Evolutionary conservation across 441 rosid species (phyloP).

Genomic region (Hypseocharis bilobata): DNA sequence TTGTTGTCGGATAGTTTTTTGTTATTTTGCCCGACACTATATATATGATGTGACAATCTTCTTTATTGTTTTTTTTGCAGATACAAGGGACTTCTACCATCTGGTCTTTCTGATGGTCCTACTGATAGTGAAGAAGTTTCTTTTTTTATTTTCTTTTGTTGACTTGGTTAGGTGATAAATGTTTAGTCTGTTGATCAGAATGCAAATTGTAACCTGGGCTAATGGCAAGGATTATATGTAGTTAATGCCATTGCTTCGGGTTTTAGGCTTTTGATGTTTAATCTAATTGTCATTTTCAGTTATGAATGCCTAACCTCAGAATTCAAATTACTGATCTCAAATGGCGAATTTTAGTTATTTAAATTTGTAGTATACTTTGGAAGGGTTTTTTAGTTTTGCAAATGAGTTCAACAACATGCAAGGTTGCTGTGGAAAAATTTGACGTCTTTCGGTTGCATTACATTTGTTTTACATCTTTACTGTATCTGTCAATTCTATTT

Average conservation of each 20-base stretch:
- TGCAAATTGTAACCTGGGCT: conserved; percentile 36
- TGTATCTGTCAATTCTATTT: too few relatives aligned
- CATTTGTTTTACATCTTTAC: too few relatives aligned
- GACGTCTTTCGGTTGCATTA: too few relatives aligned
- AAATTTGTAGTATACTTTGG: too few relatives aligned
- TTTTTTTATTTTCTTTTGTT: conserved; percentile 24
- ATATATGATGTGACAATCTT: conserved; percentile 12
- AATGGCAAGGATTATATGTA: conserved; percentile 45
- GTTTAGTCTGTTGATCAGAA: conserved; percentile 28
- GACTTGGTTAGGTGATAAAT: conserved; percentile 36
- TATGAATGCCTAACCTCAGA: conserved; percentile 32
- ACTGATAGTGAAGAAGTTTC: conserved; percentile 38
- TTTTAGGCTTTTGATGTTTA: conserved; percentile 27
- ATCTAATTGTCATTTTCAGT: conserved; percentile 20
- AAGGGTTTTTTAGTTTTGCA: too few relatives aligned
- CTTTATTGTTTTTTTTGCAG: conserved; percentile 32
- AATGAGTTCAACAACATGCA: too few relatives aligned
- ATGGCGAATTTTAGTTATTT: background rate
- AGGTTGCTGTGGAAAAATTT: too few relatives aligned
- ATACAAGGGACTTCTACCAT: conserved; percentile 31
- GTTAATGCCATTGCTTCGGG: conserved; percentile 38
- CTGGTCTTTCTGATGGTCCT: conserved; percentile 35
- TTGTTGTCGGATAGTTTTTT: too few relatives aligned
- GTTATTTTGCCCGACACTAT: too few relatives aligned
- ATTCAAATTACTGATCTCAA: background rate